Evolutionary conservation across 2,329 filamentous ascomycete genomes (phyloP).

Genomic region (Cadophora luteo-olivacea): DNA sequence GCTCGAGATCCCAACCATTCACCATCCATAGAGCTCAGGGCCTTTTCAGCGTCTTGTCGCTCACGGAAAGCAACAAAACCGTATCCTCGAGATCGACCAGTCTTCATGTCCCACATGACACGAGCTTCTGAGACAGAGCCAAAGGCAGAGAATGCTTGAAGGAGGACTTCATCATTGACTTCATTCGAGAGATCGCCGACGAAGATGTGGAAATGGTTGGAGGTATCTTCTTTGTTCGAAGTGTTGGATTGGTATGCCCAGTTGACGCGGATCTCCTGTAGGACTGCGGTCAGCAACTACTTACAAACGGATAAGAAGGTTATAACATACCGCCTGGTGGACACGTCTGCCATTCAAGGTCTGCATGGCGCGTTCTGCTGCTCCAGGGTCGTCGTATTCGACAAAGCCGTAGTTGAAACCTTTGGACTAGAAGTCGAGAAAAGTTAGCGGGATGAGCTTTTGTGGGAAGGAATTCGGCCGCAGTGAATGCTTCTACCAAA

Average conservation of each 20-base stretch:
- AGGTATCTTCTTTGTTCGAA: constrained; percentile 94
- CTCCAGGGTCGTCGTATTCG: constrained; percentile 96
- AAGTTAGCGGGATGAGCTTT: constrained; percentile 12
- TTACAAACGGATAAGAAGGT: not conserved
- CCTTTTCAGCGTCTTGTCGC: constrained; percentile 91
- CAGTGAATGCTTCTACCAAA: constrained; percentile 20
- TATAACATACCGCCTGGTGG: constrained; percentile 81
- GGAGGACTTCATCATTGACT: constrained; percentile 94
- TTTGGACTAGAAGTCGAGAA: constrained; percentile 68
- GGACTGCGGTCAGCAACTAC: constrained; percentile 38
- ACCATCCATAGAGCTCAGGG: constrained; percentile 95
- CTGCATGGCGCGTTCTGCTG: constrained; percentile 95
- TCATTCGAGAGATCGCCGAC: constrained; percentile 98
- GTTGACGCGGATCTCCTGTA: constrained; percentile 96
- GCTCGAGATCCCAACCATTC: constrained; percentile 98
- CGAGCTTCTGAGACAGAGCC: constrained; percentile 95
- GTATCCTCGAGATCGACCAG: constrained; percentile 93
- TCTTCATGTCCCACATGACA: constrained; percentile 99
- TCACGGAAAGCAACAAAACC: constrained; percentile 98
- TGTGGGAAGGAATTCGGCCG: not conserved
- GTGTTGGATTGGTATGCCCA: constrained; percentile 99
- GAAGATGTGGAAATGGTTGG: constrained; percentile 98
- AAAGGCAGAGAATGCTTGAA: constrained; percentile 95
- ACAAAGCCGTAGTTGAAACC: constrained; percentile 99
- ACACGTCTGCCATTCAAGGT: constrained; percentile 95